A percentile compares a stretch with the other conserved stretches of the same genome.
Conservation (phyloP, 345 rosid genomes). For the Corchorus olitorius region DNA sequence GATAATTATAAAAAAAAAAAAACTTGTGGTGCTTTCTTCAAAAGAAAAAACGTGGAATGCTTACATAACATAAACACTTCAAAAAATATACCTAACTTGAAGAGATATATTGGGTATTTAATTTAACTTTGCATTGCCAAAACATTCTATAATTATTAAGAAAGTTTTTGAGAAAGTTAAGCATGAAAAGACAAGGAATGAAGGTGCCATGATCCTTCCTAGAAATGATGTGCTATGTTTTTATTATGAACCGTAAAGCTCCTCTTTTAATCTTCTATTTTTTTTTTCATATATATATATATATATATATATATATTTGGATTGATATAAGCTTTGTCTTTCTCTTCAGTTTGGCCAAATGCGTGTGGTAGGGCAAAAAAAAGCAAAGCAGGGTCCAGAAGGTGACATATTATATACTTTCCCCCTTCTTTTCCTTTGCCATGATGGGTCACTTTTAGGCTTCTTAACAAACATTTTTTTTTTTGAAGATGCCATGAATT, state of each 20-base stretch:
- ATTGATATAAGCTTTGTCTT: not conserved
- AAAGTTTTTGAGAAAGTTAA: not conserved
- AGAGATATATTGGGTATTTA: too few species aligned
- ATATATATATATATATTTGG: not conserved
- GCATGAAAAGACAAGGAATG: not conserved
- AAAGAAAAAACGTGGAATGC: too few species aligned
- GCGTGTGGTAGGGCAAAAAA: not conserved
- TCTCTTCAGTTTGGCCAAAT: not conserved
- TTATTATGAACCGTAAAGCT: not conserved
- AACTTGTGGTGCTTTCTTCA: too few species aligned
- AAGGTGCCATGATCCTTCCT: constrained; percentile 17
- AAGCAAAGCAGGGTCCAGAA: not conserved
- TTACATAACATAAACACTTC: too few species aligned
- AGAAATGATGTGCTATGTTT: not conserved
- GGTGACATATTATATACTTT: not conserved
- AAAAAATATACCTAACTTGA: too few species aligned
- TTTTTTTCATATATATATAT: not conserved
- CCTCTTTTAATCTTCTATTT: not conserved
- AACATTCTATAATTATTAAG: not conserved
- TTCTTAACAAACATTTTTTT: not conserved
- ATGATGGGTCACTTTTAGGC: not conserved
- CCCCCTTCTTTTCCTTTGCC: too few species aligned
- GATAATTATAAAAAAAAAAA: too few species aligned
- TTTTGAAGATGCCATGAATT: too few species aligned
- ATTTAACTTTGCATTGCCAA: not conserved